Conservation (phyloP, 208 protist species). For the Trypanosoma platydactyli region DNA sequence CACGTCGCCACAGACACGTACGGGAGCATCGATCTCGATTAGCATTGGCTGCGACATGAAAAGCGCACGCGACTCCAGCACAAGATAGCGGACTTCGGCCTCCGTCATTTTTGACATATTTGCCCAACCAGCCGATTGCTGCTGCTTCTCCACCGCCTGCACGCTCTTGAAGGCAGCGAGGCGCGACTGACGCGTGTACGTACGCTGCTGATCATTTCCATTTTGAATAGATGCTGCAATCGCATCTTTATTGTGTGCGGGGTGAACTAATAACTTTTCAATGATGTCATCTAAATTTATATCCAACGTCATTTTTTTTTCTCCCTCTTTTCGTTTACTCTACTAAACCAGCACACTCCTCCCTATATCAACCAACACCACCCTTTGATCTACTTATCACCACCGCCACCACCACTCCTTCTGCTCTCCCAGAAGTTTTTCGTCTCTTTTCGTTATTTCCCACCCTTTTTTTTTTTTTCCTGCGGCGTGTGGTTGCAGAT, state of each 20-base stretch:
- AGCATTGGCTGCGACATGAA: constrained; percentile 91
- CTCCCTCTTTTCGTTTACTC: not conserved
- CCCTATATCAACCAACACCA: not conserved
- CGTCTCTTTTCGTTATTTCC: not conserved
- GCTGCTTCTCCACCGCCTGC: not conserved
- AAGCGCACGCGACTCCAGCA: constrained; percentile 73
- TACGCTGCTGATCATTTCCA: constrained; percentile 9
- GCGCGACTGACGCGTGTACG: constrained; percentile 49
- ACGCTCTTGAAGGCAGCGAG: constrained; percentile 38
- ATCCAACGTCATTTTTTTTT: not conserved
- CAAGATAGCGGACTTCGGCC: constrained; percentile 70
- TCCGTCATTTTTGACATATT: constrained; percentile 48
- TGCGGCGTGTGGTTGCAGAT: no score
- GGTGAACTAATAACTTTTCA: constrained; percentile 61
- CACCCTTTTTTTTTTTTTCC: not conserved
- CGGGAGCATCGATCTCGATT: constrained; percentile 84
- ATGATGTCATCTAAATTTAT: constrained; percentile 55
- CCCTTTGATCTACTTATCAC: not conserved
- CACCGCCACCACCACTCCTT: not conserved
- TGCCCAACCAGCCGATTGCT: not conserved
- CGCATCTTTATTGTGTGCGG: constrained; percentile 57
- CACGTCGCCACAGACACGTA: constrained; percentile 96
- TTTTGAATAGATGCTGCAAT: not conserved
- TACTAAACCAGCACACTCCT: not conserved
- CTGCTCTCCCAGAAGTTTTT: not conserved